Percentiles rank a stretch among this genome's conserved stretches.
Conservation (phyloP, 495 filamentous ascomycete genomes). For the Glutinoglossum americanum region DNA sequence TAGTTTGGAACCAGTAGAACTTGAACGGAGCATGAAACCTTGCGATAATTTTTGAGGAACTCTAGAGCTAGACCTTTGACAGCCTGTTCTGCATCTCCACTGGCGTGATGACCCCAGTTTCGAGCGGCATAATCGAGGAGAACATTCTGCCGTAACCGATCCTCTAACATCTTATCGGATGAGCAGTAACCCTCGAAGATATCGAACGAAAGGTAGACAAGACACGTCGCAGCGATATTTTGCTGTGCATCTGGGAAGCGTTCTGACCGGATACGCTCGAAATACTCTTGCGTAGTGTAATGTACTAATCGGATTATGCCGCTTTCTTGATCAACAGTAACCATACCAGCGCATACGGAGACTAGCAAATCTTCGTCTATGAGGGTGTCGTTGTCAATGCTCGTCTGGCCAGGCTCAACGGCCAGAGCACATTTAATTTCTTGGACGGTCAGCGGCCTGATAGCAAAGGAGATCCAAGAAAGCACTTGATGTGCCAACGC, state of each 20-base stretch:
- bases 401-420: slow-evolving; percentile 11
- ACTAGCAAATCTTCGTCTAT: slow-evolving; percentile 18
- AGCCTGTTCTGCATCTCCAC: not conserved
- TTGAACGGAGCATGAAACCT: not conserved
- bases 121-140: slow-evolving; percentile 23
- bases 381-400: slow-evolving; percentile 22
- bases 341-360: slow-evolving; percentile 30
- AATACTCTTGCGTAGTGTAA: slow-evolving; percentile 32
- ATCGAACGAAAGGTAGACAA: slow-evolving; percentile 25
- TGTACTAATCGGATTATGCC: slow-evolving; percentile 29
- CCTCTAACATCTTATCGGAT: slow-evolving; percentile 13
- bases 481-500: slow-evolving; percentile 19
- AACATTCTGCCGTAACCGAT: slow-evolving; percentile 12
- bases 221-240: slow-evolving; percentile 20
- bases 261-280: slow-evolving; percentile 16
- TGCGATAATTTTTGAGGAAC: not conserved
- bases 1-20: not conserved
- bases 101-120: slow-evolving; percentile 26
- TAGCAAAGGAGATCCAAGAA: slow-evolving; percentile 25
- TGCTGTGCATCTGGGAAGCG: slow-evolving; percentile 19
- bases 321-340: slow-evolving; percentile 26
- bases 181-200: slow-evolving; percentile 14
- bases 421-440: slow-evolving; percentile 29
- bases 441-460: slow-evolving; percentile 16
- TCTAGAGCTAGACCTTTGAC: not conserved